A percentile compares a stretch with the other conserved stretches of the same genome.
Conservation (phyloP, 1,284 basidiomycete genomes). For the Golubevia sp. region DNA sequence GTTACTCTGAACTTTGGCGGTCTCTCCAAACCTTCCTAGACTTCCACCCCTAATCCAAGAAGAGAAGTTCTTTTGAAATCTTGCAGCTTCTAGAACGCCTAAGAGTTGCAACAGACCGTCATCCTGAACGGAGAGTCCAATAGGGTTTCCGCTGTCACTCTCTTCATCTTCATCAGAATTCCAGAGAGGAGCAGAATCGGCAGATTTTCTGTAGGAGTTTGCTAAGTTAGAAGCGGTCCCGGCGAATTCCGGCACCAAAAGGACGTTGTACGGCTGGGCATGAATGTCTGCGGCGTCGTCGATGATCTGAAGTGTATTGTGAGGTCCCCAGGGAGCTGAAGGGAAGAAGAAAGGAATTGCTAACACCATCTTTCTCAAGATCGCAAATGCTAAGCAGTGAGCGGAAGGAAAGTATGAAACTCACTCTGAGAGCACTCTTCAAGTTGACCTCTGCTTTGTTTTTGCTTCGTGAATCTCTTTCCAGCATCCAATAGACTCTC, state of each 20-base stretch:
- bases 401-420: neutral
- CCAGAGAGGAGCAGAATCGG: neutral
- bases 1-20: neutral
- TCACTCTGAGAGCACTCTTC: neutral
- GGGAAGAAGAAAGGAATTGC: slow-evolving; percentile 1
- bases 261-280: slow-evolving; percentile 48
- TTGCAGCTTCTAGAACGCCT: slow-evolving; percentile 46
- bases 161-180: neutral
- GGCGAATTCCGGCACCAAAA: slow-evolving; percentile 46
- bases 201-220: neutral
- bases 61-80: slow-evolving; percentile 33
- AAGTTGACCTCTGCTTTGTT: no score
- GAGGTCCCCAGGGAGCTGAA: slow-evolving; percentile 23
- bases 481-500: no score
- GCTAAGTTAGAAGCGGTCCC: slow-evolving; percentile 10
- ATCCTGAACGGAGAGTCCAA: slow-evolving; percentile 17
- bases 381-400: no score
- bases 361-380: no score
- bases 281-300: slow-evolving; percentile 44
- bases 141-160: neutral
- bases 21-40: slow-evolving; percentile 12
- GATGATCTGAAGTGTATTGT: slow-evolving; percentile 52
- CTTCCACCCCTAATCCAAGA: slow-evolving; percentile 33
- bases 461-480: no score
- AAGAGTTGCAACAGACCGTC: slow-evolving; percentile 49